Base-by-base conservation (phyloP, 176 grass and related monocot species). In the Coix lacrymajobi region DNA sequence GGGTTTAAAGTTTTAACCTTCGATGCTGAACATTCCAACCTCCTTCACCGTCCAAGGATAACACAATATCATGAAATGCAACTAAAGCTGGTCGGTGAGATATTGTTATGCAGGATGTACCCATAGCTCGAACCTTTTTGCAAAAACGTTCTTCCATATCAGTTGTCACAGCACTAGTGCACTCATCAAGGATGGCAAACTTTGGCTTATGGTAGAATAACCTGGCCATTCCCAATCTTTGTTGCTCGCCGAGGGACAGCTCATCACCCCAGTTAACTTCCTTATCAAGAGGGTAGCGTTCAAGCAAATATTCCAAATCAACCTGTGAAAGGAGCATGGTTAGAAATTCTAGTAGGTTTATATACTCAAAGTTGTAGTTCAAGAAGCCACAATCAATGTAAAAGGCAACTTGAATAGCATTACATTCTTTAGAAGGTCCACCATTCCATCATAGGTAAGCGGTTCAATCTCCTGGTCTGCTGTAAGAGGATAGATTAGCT, bases 71-170 rank as follows among this genome's bases (percentile, higher is more conserved):
- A 85, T 99, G 96, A 90, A 99, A 99, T 61, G 96, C 96, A 91
- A 93, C 96, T 82, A 99, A 89, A 52, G 96, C 96, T 70, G 93
- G 96, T 26, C 96, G 91, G 74, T 99, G 96, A 82, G 96, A 99
- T 83, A 99, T 99, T 1, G 96, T 99, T 83, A 99, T 96, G 84
- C 96, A 99, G n/a, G 92, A 96, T 37, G 93, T 99, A 29, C 93
- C 96, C 96, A 96, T 99, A 61, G 91, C 93, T 88, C 82, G 92
- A 86, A 99, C 96, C 76, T 93, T 95, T 65, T 82, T 88, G 87
- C 96, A 99, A 84, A 99, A 99, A 12, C 93, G 96, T 78, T 99
- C 93, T 71, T 99, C 96, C 96, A 99, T 99, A 77, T 99, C 91
- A 32, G 86, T 99, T 77, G 96, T 99, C 39, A 99, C 96, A 5